Evolutionary conservation across 1,284 basidiomycete genomes (phyloP), one percentile per base, ranked within the genome.

Genomic region (Marasmius tenuissimus): DNA sequence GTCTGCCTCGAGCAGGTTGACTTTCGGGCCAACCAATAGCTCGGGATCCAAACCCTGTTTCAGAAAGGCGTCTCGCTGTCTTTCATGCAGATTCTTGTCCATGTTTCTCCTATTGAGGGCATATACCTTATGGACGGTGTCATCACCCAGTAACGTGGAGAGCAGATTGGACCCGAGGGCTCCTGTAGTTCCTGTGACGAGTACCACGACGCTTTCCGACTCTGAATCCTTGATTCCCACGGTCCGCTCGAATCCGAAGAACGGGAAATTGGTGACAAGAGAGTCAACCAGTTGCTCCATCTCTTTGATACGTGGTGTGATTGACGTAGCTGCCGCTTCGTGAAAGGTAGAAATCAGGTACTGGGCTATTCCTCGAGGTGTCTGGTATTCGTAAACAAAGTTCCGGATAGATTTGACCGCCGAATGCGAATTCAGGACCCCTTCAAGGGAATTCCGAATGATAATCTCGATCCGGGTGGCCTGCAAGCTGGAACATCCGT

Each of bases 131-230:
- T 51, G 35, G 4, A 75, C 63, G 22, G 60, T 52, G 10, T 58
- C 22, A 27, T 61, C 56, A 1, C 49, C 55, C 2, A 74, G 60
- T 2, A 76, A 61, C 37, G 67, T 60, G 1, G 68, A 69, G 5
- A 77, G 68, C 8, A 75, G 53, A 40, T 68, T 60, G 0, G 70
- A 69, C 7, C 76, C 76, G 2, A 77, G 63, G 47, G 69, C 71
- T 3, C 76, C 75, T 27, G 76, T 76, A 10, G 72, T 73, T 1
- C 76, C 76, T 2, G 75, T 77, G 20, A 77, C 48, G 6, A 76
- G 57, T 2, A 75, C 67, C 7, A 67, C 66, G 7, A 35, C 34
- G 1, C 33, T 33, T 27, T 33, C 50, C 27, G 50, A 20, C 48
- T 12, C 14, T 50, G 48, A 7, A 33, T 22, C 48, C 8, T 50